phyloP scores from a whole-genome alignment of 1,284 basidiomycete genomes.

The Tausonia pullulans region DNA sequence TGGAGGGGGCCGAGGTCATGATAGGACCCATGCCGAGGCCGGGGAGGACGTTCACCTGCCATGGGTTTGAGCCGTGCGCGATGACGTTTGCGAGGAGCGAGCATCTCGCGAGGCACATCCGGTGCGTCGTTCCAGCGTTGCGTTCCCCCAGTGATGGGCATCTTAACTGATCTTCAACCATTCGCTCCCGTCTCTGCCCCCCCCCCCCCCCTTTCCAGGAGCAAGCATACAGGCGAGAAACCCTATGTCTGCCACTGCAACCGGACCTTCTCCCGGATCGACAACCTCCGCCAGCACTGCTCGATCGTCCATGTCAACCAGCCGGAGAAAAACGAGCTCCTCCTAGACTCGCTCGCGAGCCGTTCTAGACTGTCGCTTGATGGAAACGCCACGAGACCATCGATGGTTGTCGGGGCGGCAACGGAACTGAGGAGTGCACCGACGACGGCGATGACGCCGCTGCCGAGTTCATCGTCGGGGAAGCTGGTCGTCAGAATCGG shows the following conservation, averaged over 20 bases:
- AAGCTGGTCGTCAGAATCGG: no score
- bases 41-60: constrained; percentile 75
- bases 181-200: not conserved
- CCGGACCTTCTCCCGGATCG: constrained; percentile 89
- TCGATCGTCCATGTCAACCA: constrained; percentile 91
- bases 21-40: not conserved
- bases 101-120: constrained; percentile 87
- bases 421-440: no score
- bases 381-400: no score
- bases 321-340: constrained; percentile 60
- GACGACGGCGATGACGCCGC: no score
- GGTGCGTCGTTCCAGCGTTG: constrained; percentile 41
- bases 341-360: no score
- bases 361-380: no score
- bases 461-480: no score
- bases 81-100: constrained; percentile 95
- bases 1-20: no score
- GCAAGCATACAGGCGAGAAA: constrained; percentile 89
- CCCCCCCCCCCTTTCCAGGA: not conserved
- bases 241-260: constrained; percentile 92
- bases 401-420: no score
- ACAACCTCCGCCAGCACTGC: constrained; percentile 92
- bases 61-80: constrained; percentile 84
- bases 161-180: not conserved
- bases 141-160: not conserved